Conservation (phyloP, 228 moss, liverwort and hornwort species). For the Sphagnum fallax region DNA sequence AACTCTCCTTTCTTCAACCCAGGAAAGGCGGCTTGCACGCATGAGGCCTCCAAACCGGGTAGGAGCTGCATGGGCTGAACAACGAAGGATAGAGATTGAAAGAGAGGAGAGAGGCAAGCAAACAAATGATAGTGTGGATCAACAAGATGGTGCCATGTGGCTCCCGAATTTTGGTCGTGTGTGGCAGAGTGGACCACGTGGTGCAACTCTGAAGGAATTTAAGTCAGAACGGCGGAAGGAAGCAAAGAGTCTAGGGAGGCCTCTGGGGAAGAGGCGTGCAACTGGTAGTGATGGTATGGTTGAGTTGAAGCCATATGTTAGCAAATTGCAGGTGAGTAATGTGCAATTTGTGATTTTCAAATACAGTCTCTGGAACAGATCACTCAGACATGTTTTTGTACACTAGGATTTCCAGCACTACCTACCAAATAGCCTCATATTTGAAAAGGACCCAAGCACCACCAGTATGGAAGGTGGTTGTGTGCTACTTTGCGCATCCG, state of each 20-base stretch:
- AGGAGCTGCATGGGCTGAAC: slow-evolving; percentile 96
- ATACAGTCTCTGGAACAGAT: too few species aligned
- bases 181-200: slow-evolving; percentile 98
- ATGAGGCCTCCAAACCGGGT: slow-evolving; percentile 74
- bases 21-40: slow-evolving; percentile 73
- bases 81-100: slow-evolving; percentile 75
- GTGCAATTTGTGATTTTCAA: background rate
- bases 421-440: too few species aligned
- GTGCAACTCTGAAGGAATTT: slow-evolving; percentile 80
- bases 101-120: slow-evolving; percentile 49
- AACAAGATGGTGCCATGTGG: slow-evolving; percentile 52
- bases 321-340: slow-evolving; percentile 65
- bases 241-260: slow-evolving; percentile 31
- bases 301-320: slow-evolving; percentile 57
- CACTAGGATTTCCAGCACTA: too few species aligned
- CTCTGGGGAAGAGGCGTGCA: slow-evolving; percentile 25
- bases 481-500: too few species aligned
- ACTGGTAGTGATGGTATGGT: slow-evolving; percentile 18
- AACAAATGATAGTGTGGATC: slow-evolving; percentile 15
- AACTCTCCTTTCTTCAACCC: slow-evolving; percentile 53
- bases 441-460: too few species aligned
- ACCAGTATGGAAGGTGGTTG: too few species aligned
- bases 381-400: too few species aligned
- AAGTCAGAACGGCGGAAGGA: slow-evolving; percentile 77
- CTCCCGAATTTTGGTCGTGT: slow-evolving; percentile 94